Conservation (phyloP, 345 rosid genomes). For the Arabidopsis thaliana region TAIR10.1 NC_003076.8:25679501-25680000, state of each 20-base stretch:
- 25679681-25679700: constrained; percentile 53
- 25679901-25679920: constrained; percentile 58
- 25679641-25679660: constrained; percentile 75
- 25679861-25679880: constrained; percentile 81
- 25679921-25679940: constrained; percentile 51
- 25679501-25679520: constrained; percentile 55
- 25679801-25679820: constrained; percentile 40
- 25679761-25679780: constrained; percentile 40
- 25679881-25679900: constrained; percentile 66
- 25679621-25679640: constrained; percentile 53
- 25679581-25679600: constrained; percentile 44
- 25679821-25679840: constrained; percentile 61
- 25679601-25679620: constrained; percentile 62
- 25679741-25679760: constrained; percentile 61
- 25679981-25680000: constrained; percentile 85
- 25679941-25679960: constrained; percentile 50
- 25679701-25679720: constrained; percentile 50
- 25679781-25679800: constrained; percentile 52
- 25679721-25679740: constrained; percentile 60
- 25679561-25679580: constrained; percentile 53
- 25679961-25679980: constrained; percentile 68
- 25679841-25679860: constrained; percentile 60
- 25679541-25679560: constrained; percentile 61
- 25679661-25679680: constrained; percentile 49
- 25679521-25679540: constrained; percentile 55